Evolutionary conservation across 1,139 yeast genomes (phyloP), one percentile per base, ranked within the genome.

Genomic region (Entelexis paramagnoliae): DNA sequence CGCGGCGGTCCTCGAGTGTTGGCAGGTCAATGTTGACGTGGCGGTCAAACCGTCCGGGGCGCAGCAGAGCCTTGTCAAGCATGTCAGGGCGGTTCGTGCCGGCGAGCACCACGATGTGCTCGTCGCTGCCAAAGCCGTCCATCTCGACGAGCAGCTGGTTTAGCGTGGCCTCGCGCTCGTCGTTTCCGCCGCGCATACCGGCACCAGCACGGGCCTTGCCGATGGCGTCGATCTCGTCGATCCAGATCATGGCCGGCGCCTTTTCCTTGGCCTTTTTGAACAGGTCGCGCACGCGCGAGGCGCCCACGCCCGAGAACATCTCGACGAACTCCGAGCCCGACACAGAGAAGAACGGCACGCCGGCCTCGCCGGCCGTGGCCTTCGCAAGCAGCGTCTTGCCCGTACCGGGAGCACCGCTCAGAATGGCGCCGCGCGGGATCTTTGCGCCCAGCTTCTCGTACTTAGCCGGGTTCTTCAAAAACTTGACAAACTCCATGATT

Each of bases 251-350:
- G 33, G 94, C 77, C 4, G 98, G 98, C 0, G 98, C 95, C 68
- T 83, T 82, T 64, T 83, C 85, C 63, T 96, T 78, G 6, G 98
- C 98, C 47, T 86, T 86, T 62, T 83, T 80, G 69, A 91, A 91
- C 62, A 91, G 74, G 66, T 91, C 97, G 65, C 98, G 84, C 38
- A 91, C 98, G 66, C 98, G 79, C 16, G 95, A 83, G 1, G 97
- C 96, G 70, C 98, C 98, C 14, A 91, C 97, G 71, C 98, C 97
- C 32, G 88, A 96, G 72, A 88, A 89, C 97, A 91, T 89, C 68
- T 91, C 98, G n/a, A 91, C 96, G 62, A 91, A 91, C 66, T 91
- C 97, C 13, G 97, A 89, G 61, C 97, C 98, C 2, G 96, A 86
- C 11, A 91, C 97, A 13, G 95, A 84, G 60, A 80, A 79, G 64